Base-by-base conservation (phyloP, 116 monocot genomes). In the Trichopus zeylanicus region DNA sequence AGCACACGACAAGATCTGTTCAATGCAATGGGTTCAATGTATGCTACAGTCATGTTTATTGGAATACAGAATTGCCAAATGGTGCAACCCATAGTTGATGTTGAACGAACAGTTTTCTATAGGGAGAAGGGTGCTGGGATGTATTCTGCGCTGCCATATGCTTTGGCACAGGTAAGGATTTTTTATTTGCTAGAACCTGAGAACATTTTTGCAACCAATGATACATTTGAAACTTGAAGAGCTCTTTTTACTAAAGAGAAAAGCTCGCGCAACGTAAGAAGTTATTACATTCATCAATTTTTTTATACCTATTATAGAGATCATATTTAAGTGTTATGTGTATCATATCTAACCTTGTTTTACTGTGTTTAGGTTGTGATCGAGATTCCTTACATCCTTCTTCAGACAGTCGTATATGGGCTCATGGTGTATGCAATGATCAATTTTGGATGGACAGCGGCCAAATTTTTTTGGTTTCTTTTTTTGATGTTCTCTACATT, bases 121-220 rank as follows among this genome's bases (percentile, higher is more conserved):
- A 59, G 51, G n/a, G n/a, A n/a, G n/a, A n/a, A n/a, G n/a, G 88
- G 77, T 5, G 84, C 88, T 4, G 84, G 84, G 28, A 88, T 88
- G 88, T 88, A 88, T 51, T 88, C 88, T 7, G 77, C 88, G 62
- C 49, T 88, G n/a, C 84, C 88, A 25, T 89, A 89, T 69, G 88
- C 84, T 11, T 80, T 70, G 51, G 88, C 71, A 16, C 88, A 83
- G 69, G 88, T 85, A 63, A 61, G 53, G 34, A 21, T 20, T 15
- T 33, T 5, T 24, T 12, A 0, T 18, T 42, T 42, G 3, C n/a
- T 42, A 16, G 18, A 0, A 15, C 16, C 13, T 42, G 4, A 42
- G n/a, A 3, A 16, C n/a, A 42, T 15, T 13, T 42, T 42, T n/a
- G n/a, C n/a, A n/a, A n/a, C n/a, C n/a, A n/a, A n/a, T n/a, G n/a